Conservation (phyloP, 805 yeast species). For the Starmera amethionina region DNA sequence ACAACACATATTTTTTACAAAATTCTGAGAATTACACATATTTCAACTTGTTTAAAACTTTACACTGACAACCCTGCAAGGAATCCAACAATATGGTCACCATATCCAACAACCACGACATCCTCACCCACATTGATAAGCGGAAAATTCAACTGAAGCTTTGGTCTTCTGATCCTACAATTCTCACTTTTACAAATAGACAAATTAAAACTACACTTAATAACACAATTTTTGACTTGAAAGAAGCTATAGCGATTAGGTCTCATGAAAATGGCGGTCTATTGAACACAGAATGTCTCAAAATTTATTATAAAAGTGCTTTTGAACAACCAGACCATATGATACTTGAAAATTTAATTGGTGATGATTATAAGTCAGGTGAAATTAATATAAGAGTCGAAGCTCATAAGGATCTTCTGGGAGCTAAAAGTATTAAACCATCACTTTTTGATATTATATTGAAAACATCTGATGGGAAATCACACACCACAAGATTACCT, state of each 20-base stretch:
- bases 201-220: slow-evolving; percentile 13
- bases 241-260: slow-evolving; percentile 13
- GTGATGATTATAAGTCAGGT: neutral
- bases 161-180: slow-evolving; percentile 12
- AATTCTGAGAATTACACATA: too few species aligned
- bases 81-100: too few species aligned
- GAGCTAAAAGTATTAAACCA: slow-evolving; percentile 2
- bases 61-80: too few species aligned
- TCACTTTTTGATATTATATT: slow-evolving; percentile 11
- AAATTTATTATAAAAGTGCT: slow-evolving; percentile 3
- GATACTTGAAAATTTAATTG: neutral
- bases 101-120: neutral
- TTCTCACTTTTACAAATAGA: slow-evolving; percentile 10
- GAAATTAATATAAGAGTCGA: slow-evolving; percentile 12
- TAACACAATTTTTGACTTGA: slow-evolving; percentile 16
- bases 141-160: slow-evolving; percentile 1
- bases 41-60: too few species aligned
- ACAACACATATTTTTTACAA: too few species aligned
- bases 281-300: slow-evolving; percentile 11
- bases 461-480: slow-evolving; percentile 11
- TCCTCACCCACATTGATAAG: neutral
- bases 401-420: slow-evolving; percentile 6
- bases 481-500: slow-evolving; percentile 5
- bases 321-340: neutral
- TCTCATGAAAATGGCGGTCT: slow-evolving; percentile 7